Percentiles rank a stretch among this genome's conserved stretches.
Conservation (phyloP, 148 eudicot genomes). For the Limonium bicolor region DNA sequence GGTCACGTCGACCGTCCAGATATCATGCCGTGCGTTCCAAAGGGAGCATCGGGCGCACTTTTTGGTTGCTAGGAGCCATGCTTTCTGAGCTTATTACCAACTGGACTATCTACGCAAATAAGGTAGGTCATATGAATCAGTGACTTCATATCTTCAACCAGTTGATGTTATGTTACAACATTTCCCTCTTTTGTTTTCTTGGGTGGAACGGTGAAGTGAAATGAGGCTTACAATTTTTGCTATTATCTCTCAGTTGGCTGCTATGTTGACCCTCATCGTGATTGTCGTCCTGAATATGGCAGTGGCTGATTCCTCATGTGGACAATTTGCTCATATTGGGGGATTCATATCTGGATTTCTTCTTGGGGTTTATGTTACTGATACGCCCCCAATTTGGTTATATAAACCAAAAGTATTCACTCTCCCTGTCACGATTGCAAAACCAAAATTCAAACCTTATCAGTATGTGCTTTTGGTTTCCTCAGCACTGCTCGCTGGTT, state of each 20-base stretch:
- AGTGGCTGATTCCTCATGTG: constrained; percentile 74
- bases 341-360: constrained; percentile 81
- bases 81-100: constrained; percentile 81
- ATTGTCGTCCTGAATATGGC: constrained; percentile 58
- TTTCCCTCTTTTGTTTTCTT: neutral
- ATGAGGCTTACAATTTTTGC: neutral
- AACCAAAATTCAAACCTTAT: constrained; percentile 59
- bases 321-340: constrained; percentile 87
- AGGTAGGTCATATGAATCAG: constrained; percentile 24
- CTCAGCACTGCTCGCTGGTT: constrained; percentile 26
- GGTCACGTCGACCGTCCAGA: no score
- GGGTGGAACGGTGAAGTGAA: neutral
- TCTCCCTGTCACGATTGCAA: constrained; percentile 13
- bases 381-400: constrained; percentile 83
- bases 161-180: neutral
- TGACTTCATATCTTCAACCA: neutral
- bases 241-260: constrained; percentile 44
- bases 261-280: constrained; percentile 44
- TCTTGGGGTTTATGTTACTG: constrained; percentile 58
- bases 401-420: constrained; percentile 35
- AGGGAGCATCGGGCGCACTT: constrained; percentile 92
- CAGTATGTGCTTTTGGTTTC: constrained; percentile 31
- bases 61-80: constrained; percentile 95
- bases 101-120: constrained; percentile 86
- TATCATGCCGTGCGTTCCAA: constrained; percentile 21